Evolutionary conservation across 371 early-diverging fungal species (phyloP).

Genomic region (Coemansia sp.): DNA sequence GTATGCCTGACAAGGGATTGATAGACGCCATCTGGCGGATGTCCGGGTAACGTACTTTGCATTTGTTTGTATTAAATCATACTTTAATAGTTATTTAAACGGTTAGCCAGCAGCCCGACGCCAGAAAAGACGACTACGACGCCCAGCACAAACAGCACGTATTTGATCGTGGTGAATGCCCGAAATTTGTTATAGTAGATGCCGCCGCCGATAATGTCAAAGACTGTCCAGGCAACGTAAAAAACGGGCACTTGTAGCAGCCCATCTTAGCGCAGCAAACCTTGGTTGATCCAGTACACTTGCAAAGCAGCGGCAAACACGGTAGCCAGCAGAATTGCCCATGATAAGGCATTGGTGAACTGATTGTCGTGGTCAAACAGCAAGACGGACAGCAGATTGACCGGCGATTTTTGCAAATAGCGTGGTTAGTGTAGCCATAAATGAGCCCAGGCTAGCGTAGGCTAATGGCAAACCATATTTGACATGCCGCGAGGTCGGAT

Average conservation of each 20-base stretch:
- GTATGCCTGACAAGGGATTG: background rate
- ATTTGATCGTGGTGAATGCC: conserved; percentile 63
- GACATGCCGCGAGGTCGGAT: conserved; percentile 37
- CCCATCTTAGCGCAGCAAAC: conserved; percentile 80
- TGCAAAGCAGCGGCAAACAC: conserved; percentile 75
- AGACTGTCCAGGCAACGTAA: conserved; percentile 77
- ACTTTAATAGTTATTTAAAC: conserved; percentile 28
- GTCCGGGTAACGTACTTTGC: background rate
- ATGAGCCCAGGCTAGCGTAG: conserved; percentile 68
- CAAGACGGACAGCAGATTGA: conserved; percentile 69
- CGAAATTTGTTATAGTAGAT: conserved; percentile 83
- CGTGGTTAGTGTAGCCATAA: conserved; percentile 82
- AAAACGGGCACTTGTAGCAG: conserved; percentile 83
- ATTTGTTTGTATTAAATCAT: too few relatives aligned
- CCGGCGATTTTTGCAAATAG: conserved; percentile 81
- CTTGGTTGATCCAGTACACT: conserved; percentile 83
- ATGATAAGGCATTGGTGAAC: conserved; percentile 64
- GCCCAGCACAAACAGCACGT: conserved; percentile 66
- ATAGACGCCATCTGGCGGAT: background rate
- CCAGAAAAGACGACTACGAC: conserved; percentile 75
- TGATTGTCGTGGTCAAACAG: conserved; percentile 73
- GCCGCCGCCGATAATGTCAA: conserved; percentile 76
- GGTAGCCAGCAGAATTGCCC: conserved; percentile 71
- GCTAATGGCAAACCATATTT: conserved; percentile 60
- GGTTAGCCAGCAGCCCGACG: conserved; percentile 56